Base-by-base conservation (phyloP, 2,329 filamentous ascomycete species). In the Arthrinium puccinioides region DNA sequence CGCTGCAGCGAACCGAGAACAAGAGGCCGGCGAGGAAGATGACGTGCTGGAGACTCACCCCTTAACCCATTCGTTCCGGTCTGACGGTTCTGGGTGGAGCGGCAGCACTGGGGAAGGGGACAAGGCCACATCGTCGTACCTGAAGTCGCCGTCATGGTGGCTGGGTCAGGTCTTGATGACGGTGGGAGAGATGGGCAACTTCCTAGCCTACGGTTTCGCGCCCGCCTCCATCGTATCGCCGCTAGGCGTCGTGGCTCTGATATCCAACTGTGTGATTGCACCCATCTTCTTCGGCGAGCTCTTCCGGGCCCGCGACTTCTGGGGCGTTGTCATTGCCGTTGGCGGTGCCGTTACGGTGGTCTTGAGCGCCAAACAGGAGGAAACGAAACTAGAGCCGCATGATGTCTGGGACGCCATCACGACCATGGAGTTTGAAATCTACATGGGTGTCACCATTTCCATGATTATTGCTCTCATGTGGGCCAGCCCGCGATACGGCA, bases 161-260 rank as follows among this genome's bases (percentile, higher is more conserved):
- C 65, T 82, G 21, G 92, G 92, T 15, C 90, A 97, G 47, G 74
- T 94, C 13, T 71, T 98, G 42, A 98, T 98, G 77, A 87, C 82
- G 1, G 66, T 95, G 18, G 92, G 92, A 40, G 92, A 98, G 65
- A 83, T 85, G 55, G 92, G 92, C 36, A 98, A 98, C 59, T 98
- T 98, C 55, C 67, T 98, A 45, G 92, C 92, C 1, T 98, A 98
- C 55, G 92, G 92, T 18, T 98, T 98, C 58, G 92, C 92, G 21
- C 92, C 92, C 4, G 92, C 92, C 7, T 97, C 92, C 11, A 96
- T 98, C 51, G 92, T 98, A 28, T 96, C 89, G 23, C 92, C 92
- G 0, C 70, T 98, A 6, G 92, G 92, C 9, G 92, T 98, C n/a
- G 92, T 98, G 10, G 92, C 92, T 3, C 69, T 98, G 44, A 82